These are phyloP conservation scores for Phalaenopsis equestris DNA, from an alignment of 106 monocot species.

Conservation along the genomic window DNA sequence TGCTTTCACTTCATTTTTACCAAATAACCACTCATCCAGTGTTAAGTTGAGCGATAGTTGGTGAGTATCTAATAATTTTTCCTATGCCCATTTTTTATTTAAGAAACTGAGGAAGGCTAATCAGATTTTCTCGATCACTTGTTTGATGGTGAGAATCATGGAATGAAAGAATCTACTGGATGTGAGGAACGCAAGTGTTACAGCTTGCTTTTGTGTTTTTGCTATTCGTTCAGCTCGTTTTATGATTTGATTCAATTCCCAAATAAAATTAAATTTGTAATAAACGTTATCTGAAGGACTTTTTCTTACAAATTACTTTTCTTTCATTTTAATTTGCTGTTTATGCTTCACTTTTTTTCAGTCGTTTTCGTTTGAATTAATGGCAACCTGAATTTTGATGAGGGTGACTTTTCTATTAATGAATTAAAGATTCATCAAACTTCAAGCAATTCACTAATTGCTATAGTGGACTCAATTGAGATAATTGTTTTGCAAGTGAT, in stretches of 20 bases:
- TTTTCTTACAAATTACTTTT: neutral
- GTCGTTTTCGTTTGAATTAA: neutral
- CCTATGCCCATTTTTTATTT: neutral
- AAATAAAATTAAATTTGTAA: neutral
- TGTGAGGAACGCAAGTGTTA: neutral
- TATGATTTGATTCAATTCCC: neutral
- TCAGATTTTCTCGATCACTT: neutral
- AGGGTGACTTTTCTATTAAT: neutral
- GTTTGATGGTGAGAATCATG: neutral
- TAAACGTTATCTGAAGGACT: neutral
- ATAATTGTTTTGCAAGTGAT: constrained; percentile 2
- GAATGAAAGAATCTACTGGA: neutral
- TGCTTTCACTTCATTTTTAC: neutral
- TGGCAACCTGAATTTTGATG: neutral
- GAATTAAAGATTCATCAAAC: neutral
- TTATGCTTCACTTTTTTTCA: neutral
- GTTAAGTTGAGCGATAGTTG: neutral
- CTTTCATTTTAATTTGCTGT: neutral
- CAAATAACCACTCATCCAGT: neutral
- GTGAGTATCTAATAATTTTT: neutral
- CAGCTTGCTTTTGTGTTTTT: neutral
- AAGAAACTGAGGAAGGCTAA: neutral
- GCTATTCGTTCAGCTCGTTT: neutral
- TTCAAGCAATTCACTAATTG: neutral
- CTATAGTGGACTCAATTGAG: neutral